A percentile compares a stretch with the other conserved stretches of the same genome.
These are phyloP conservation scores for Leccinellum albellum DNA, from an alignment of 768 basidiomycete genomes.

Conservation along the genomic window DNA sequence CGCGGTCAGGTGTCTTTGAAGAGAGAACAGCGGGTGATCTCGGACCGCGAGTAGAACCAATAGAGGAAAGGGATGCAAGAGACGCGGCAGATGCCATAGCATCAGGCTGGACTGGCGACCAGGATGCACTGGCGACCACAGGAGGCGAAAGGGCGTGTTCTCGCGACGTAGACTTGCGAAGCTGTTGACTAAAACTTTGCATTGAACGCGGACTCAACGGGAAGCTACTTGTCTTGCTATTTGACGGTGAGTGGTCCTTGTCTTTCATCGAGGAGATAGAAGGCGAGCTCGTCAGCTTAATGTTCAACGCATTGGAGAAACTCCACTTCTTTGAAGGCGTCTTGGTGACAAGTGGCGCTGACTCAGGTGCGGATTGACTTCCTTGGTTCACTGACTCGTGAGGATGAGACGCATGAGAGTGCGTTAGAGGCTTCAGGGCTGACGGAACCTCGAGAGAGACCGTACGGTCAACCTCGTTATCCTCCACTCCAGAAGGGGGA, in stretches of 20 bases:
- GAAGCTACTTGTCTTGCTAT: slow-evolving; percentile 48
- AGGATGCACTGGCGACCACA: slow-evolving; percentile 43
- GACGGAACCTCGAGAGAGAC: slow-evolving; percentile 51
- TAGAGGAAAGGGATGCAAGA: slow-evolving; percentile 67
- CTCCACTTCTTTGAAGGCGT: slow-evolving; percentile 97
- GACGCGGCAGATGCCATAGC: slow-evolving; percentile 80
- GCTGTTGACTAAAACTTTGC: slow-evolving; percentile 57
- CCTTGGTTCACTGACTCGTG: slow-evolving; percentile 38
- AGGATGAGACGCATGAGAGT: slow-evolving; percentile 33
- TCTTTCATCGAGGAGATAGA: slow-evolving; percentile 53
- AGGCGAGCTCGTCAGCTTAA: slow-evolving; percentile 66
- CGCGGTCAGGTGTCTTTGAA: slow-evolving; percentile 61
- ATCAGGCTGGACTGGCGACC: slow-evolving; percentile 69
- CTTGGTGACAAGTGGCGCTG: slow-evolving; percentile 50
- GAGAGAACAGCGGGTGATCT: slow-evolving; percentile 41
- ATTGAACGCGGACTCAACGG: slow-evolving; percentile 66
- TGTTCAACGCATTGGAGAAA: slow-evolving; percentile 80
- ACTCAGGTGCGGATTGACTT: slow-evolving; percentile 40
- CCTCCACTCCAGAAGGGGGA: slow-evolving; percentile 44
- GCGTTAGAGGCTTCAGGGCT: slow-evolving; percentile 19
- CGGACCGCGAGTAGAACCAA: slow-evolving; percentile 58
- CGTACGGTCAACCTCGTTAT: slow-evolving; percentile 45
- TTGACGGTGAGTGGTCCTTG: slow-evolving; percentile 33
- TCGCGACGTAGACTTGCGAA: slow-evolving; percentile 67
- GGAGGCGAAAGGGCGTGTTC: slow-evolving; percentile 52